A percentile compares a stretch with the other conserved stretches of the same genome.
phyloP scores from a whole-genome alignment of 2,329 filamentous ascomycete species.

The Aureobasidium lini region DNA sequence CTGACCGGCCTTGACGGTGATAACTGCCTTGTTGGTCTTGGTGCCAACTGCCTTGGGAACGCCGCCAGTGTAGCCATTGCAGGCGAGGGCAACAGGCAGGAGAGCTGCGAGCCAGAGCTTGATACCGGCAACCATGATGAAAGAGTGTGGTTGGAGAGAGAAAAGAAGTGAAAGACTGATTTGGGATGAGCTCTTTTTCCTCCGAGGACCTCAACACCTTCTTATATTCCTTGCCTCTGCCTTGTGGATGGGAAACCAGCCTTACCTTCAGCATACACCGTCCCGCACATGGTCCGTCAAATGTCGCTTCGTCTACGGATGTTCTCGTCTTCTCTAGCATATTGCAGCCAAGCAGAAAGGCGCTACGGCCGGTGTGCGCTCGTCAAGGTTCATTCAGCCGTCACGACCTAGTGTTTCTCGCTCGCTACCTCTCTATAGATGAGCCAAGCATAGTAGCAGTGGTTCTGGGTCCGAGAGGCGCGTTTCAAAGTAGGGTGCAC shows the following conservation, averaged over 20 bases:
- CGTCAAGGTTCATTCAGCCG: not conserved
- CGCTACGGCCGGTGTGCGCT: not conserved
- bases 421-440: not conserved
- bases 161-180: not conserved
- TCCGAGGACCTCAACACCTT: not conserved
- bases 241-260: not conserved
- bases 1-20: constrained; percentile 17
- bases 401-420: not conserved
- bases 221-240: not conserved
- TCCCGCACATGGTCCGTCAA: not conserved
- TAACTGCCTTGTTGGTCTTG: constrained; percentile 25
- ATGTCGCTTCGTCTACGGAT: not conserved
- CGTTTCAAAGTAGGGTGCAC: not conserved
- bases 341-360: not conserved
- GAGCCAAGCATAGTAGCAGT: not conserved
- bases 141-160: not conserved
- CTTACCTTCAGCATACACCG: not conserved
- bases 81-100: constrained; percentile 17
- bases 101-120: constrained; percentile 21
- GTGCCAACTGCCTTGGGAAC: constrained; percentile 16
- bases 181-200: not conserved
- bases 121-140: constrained; percentile 8
- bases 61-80: constrained; percentile 16
- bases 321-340: not conserved
- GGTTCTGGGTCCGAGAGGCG: not conserved